Evolutionary conservation across 352 stramenopile species (phyloP).

Genomic region (Pelagophyceae sp.): DNA sequence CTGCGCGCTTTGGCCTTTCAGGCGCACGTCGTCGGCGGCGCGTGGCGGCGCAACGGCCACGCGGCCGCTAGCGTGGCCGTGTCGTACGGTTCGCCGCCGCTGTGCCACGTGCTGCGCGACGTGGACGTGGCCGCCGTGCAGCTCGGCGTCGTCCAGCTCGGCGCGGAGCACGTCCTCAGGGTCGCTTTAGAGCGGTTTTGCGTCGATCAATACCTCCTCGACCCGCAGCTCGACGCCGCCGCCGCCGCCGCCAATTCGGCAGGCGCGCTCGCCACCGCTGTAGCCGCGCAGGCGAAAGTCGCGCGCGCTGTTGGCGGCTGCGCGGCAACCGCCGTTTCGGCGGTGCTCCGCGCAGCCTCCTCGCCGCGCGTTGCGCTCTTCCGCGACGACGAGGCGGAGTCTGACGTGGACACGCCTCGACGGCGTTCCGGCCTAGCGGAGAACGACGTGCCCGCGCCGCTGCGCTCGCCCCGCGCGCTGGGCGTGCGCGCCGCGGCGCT

Average conservation of each 20-base stretch:
- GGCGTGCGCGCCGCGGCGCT: too few relatives aligned
- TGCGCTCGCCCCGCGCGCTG: background rate
- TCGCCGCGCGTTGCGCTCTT: background rate
- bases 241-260: background rate
- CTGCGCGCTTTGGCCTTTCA: slow-evolving; percentile 52
- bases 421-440: too few relatives aligned
- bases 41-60: slow-evolving; percentile 58
- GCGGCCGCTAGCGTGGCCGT: slow-evolving; percentile 49
- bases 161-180: slow-evolving; percentile 46
- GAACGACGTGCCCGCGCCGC: too few relatives aligned
- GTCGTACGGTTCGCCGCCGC: slow-evolving; percentile 54
- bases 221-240: slow-evolving; percentile 37
- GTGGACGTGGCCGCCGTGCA: slow-evolving; percentile 58
- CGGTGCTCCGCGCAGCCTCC: background rate
- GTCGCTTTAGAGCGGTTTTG: slow-evolving; percentile 52
- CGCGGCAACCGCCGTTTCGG: background rate
- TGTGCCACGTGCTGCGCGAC: slow-evolving; percentile 55
- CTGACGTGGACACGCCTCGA: too few relatives aligned
- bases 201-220: slow-evolving; percentile 56
- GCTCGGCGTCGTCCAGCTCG: slow-evolving; percentile 50
- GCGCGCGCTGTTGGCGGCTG: background rate
- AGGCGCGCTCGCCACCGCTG: background rate
- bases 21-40: slow-evolving; percentile 56
- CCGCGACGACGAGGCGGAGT: background rate
- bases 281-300: background rate